Conservation (phyloP, 106 monocot species). For the Xerophyta viscosa region DNA sequence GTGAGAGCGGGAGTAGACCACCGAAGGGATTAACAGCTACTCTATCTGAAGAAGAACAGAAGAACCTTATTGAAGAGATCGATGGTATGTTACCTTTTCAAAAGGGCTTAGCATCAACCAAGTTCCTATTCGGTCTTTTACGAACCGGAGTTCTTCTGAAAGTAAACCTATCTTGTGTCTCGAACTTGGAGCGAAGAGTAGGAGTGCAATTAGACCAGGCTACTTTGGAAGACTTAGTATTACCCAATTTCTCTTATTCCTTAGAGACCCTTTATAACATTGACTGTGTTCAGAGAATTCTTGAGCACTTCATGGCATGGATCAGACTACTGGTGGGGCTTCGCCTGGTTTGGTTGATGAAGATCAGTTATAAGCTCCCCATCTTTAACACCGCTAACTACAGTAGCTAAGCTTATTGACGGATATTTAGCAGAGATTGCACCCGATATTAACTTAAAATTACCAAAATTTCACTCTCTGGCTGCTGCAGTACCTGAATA, state of each 20-base stretch:
- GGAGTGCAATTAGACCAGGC: constrained; percentile 13
- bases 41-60: constrained; percentile 7
- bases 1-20: constrained; percentile 3
- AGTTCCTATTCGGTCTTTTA: constrained; percentile 8
- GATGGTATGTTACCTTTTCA: neutral
- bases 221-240: constrained; percentile 6
- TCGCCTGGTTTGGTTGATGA: constrained; percentile 10
- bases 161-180: neutral
- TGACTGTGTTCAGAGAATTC: constrained; percentile 9
- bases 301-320: constrained; percentile 10
- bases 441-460: constrained; percentile 8
- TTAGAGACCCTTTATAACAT: constrained; percentile 9
- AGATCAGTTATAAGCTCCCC: constrained; percentile 6
- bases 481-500: constrained; percentile 11
- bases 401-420: constrained; percentile 11
- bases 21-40: neutral
- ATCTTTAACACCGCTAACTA: constrained; percentile 5
- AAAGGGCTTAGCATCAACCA: constrained; percentile 9
- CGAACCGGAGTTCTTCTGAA: constrained; percentile 7
- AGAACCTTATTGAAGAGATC: constrained; percentile 8
- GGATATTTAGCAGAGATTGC: constrained; percentile 8
- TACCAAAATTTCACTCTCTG: constrained; percentile 6
- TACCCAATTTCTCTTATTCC: constrained; percentile 8
- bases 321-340: constrained; percentile 8
- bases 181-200: constrained; percentile 5